Evolutionary conservation across 805 yeast genomes (phyloP).

Genomic region (Starmera quercuum): DNA sequence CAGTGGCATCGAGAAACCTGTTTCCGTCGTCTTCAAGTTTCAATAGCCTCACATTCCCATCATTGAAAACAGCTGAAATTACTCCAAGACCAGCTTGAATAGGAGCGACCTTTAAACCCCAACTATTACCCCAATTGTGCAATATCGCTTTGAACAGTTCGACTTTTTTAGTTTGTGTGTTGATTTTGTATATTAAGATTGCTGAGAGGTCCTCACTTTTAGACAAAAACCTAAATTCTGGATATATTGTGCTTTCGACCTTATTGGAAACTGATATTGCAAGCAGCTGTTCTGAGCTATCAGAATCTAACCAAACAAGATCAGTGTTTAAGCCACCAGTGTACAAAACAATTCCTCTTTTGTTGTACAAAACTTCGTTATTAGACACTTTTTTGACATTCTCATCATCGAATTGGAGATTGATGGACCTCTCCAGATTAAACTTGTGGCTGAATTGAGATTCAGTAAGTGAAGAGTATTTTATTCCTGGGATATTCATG

Average conservation of each 20-base stretch:
- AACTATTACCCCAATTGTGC: constrained; percentile 38
- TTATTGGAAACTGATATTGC: constrained; percentile 43
- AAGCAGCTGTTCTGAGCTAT: constrained; percentile 29
- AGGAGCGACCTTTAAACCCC: constrained; percentile 34
- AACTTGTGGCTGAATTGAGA: constrained; percentile 19
- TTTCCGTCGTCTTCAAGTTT: constrained; percentile 21
- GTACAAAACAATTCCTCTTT: constrained; percentile 35
- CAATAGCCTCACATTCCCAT: constrained; percentile 48
- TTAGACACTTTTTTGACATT: constrained; percentile 6
- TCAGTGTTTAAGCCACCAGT: constrained; percentile 47
- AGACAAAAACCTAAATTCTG: constrained; percentile 20
- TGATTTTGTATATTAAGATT: constrained; percentile 37
- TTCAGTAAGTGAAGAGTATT: constrained; percentile 12
- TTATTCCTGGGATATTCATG: constrained; percentile 6
- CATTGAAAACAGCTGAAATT: constrained; percentile 46
- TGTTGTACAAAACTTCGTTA: constrained; percentile 10
- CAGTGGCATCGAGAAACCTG: constrained; percentile 11
- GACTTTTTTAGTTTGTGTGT: constrained; percentile 21
- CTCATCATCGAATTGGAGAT: constrained; percentile 14
- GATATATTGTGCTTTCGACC: constrained; percentile 20
- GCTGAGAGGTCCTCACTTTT: constrained; percentile 27
- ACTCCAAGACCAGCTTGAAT: constrained; percentile 33
- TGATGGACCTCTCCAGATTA: constrained; percentile 8
- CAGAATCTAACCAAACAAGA: constrained; percentile 38
- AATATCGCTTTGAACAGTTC: constrained; percentile 23